These are phyloP conservation scores for Trichoderma semiorbis DNA, from an alignment of 2,329 filamentous ascomycete genomes.

Conservation along the genomic window DNA sequence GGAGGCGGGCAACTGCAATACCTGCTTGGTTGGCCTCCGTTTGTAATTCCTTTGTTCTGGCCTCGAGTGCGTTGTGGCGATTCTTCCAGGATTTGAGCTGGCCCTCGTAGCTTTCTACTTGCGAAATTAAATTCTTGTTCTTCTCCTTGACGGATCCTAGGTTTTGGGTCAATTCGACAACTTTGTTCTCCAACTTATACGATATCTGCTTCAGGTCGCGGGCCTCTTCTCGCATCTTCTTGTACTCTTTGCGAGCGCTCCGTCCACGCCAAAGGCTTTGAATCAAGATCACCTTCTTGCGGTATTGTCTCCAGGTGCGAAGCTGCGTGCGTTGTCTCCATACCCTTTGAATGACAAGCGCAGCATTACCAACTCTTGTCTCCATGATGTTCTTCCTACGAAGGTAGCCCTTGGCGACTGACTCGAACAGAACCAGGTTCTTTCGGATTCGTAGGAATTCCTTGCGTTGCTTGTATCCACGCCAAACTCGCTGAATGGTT, in stretches of 20 bases:
- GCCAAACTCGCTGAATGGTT: slow-evolving; percentile 93
- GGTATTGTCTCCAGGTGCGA: slow-evolving; percentile 80
- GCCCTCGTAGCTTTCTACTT: slow-evolving; percentile 92
- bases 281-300: slow-evolving; percentile 82
- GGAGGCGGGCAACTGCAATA: slow-evolving; percentile 85
- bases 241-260: slow-evolving; percentile 77
- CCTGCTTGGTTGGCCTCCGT: slow-evolving; percentile 96
- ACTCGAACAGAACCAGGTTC: slow-evolving; percentile 84
- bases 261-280: slow-evolving; percentile 93
- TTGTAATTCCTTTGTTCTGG: slow-evolving; percentile 88
- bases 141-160: slow-evolving; percentile 88
- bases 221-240: slow-evolving; percentile 87
- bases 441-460: slow-evolving; percentile 72
- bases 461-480: slow-evolving; percentile 85
- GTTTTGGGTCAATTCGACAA: slow-evolving; percentile 93
- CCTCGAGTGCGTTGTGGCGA: slow-evolving; percentile 84
- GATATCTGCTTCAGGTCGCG: slow-evolving; percentile 99
- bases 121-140: slow-evolving; percentile 83
- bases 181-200: slow-evolving; percentile 99
- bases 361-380: slow-evolving; percentile 88
- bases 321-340: slow-evolving; percentile 82
- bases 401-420: slow-evolving; percentile 86
- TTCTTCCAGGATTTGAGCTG: slow-evolving; percentile 97
- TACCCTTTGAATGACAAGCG: slow-evolving; percentile 80
- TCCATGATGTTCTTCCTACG: slow-evolving; percentile 90